These are phyloP conservation scores for Ambrosiella beaveri DNA, from an alignment of 2,329 filamentous ascomycete species.

Conservation along the genomic window DNA sequence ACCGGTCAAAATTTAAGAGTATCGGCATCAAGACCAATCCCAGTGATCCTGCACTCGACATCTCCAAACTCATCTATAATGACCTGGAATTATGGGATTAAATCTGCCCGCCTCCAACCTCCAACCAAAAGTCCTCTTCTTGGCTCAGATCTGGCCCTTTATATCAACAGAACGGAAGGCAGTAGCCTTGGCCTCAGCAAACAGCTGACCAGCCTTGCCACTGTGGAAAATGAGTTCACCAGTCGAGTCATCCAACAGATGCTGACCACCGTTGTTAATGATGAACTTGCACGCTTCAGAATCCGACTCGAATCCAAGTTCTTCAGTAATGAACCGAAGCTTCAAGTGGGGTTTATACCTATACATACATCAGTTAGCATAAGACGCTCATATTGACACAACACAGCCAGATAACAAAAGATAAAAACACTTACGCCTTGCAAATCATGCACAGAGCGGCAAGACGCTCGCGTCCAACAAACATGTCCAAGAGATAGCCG, in stretches of 20 bases:
- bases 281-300: slow-evolving; percentile 83
- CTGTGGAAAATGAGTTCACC: slow-evolving; percentile 49
- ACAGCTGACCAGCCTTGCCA: slow-evolving; percentile 52
- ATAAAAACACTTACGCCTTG: slow-evolving; percentile 59
- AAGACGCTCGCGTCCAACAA: slow-evolving; percentile 83
- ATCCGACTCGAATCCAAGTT: slow-evolving; percentile 89
- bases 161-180: slow-evolving; percentile 87
- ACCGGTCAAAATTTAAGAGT: too few relatives aligned
- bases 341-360: slow-evolving; percentile 88
- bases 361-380: slow-evolving; percentile 1
- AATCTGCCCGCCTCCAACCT: too few relatives aligned
- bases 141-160: slow-evolving; percentile 73
- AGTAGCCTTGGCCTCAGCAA: slow-evolving; percentile 53
- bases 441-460: slow-evolving; percentile 82
- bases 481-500: slow-evolving; percentile 98
- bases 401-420: background rate
- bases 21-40: too few relatives aligned
- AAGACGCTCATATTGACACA: background rate
- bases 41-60: too few relatives aligned
- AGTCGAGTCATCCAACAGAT: slow-evolving; percentile 50
- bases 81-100: too few relatives aligned
- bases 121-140: background rate
- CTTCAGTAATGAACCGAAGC: slow-evolving; percentile 82
- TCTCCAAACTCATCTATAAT: too few relatives aligned
- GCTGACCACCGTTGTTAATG: slow-evolving; percentile 58